Conservation (phyloP, 257 asterid genomes). For the Solanum bulbocastanum region DNA sequence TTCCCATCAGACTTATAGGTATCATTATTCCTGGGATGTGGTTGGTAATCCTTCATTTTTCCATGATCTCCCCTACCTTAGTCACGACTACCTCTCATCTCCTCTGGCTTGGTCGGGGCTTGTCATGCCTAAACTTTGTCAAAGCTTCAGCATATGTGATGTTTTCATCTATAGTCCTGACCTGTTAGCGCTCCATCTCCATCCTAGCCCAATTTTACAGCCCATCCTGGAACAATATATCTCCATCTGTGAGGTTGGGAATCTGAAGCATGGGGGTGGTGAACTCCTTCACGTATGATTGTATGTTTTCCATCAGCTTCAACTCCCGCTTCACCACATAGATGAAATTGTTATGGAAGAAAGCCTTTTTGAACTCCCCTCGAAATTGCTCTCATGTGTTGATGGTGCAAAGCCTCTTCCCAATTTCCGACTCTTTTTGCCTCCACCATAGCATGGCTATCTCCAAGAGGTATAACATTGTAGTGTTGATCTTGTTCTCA, state of each 20-base stretch:
- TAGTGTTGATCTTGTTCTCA: neutral
- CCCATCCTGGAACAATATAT: too few species aligned
- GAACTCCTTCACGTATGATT: too few species aligned
- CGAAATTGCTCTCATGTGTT: neutral
- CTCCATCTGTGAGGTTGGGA: too few species aligned
- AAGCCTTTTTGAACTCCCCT: too few species aligned
- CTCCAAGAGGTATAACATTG: neutral
- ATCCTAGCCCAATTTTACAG: too few species aligned
- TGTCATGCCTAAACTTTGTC: neutral
- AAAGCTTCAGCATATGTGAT: too few species aligned
- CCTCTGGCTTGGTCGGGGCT: neutral
- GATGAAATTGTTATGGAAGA: too few species aligned
- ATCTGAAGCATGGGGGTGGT: too few species aligned
- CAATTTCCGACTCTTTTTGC: rapidly evolving
- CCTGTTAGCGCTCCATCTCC: too few species aligned
- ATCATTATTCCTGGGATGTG: neutral
- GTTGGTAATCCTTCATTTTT: neutral
- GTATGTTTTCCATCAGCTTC: too few species aligned
- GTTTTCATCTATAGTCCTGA: too few species aligned
- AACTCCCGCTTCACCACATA: too few species aligned
- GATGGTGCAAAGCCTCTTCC: neutral
- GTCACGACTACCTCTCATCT: neutral
- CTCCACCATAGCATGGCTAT: neutral
- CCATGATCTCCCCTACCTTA: neutral
- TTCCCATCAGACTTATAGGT: neutral